Base-by-base conservation (phyloP, 1,284 basidiomycete species). In the Ustilago tritici region DNA sequence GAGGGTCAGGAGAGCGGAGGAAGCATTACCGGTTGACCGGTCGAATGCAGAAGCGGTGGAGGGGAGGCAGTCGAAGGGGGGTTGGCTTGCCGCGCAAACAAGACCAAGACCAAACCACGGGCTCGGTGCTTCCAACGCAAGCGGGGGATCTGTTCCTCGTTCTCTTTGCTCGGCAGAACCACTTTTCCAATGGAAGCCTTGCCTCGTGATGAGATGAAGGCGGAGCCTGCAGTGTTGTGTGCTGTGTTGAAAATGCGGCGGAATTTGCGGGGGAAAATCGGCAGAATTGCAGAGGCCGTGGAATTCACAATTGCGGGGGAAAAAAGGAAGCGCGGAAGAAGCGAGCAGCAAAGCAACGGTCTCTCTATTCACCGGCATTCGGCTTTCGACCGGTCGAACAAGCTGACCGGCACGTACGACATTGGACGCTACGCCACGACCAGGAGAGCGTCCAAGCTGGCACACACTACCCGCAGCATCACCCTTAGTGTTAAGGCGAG, bases 21-120 rank as follows among this genome's bases (percentile, higher is more conserved):
- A 17, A 50, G 49, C 31, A 46, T 63, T 50, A 36, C 62, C 62
- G 56, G 62, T 49, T 43, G 31, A 65, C 62, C 56, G 62, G 62
- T 65, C 47, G 50, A 32, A 12, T 52, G 28, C 32, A 34, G 46
- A 2, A 55, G 61, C 53, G 61, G 61, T 46, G 52, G 53, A 55
- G 56, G 12, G 23, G 15, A 9, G 47, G 10, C 14, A 34, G 14
- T 35, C n/a, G 32, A 60, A 41, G 55, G 38, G 36, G 55, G 34
- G 23, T 6, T 56, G 36, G 54, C 38, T 40, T 40, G 38, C 54
- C 52, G 52, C 52, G 52, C 31, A 34, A 54, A 46, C 43, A 11
- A 46, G n/a, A 46, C 43, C 43, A 46, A 19, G 41, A 1, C 12
- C 15, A 19, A 17, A 7, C 12, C 15, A 15, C 49, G 12, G 14